Evolutionary conservation across 345 rosid genomes (phyloP).

Genomic region (Toxicodendron radicans): DNA sequence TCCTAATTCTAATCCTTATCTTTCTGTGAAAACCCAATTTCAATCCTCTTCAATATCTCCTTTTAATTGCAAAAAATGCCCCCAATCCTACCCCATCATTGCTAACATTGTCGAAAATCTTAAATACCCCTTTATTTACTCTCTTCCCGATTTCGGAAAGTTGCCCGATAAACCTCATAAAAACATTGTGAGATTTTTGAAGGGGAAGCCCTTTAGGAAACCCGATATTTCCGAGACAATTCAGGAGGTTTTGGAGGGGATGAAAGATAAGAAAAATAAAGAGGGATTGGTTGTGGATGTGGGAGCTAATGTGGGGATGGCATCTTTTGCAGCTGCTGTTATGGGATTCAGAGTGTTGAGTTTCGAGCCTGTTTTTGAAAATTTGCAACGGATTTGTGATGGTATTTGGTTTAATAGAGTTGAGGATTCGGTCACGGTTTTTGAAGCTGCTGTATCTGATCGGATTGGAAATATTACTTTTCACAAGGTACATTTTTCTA

Average conservation of each 20-base stretch:
- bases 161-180: slow-evolving; percentile 95
- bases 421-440: slow-evolving; percentile 71
- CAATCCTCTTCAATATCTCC: slow-evolving; percentile 45
- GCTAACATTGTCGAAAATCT: slow-evolving; percentile 87
- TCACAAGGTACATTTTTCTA: slow-evolving; percentile 57
- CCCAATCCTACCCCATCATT: slow-evolving; percentile 80
- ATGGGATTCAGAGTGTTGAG: slow-evolving; percentile 91
- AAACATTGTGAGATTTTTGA: slow-evolving; percentile 83
- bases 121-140: slow-evolving; percentile 72
- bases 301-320: slow-evolving; percentile 99
- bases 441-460: slow-evolving; percentile 89
- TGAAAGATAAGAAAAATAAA: slow-evolving; percentile 34
- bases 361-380: slow-evolving; percentile 91
- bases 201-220: slow-evolving; percentile 86
- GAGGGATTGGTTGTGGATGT: slow-evolving; percentile 80
- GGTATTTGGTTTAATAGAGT: slow-evolving; percentile 91
- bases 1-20: slow-evolving; percentile 18
- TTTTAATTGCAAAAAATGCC: slow-evolving; percentile 67
- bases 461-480: slow-evolving; percentile 74
- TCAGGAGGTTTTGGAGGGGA: slow-evolving; percentile 62
- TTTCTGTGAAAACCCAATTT: slow-evolving; percentile 24
- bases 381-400: slow-evolving; percentile 93
- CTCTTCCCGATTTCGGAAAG: slow-evolving; percentile 82
- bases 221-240: slow-evolving; percentile 89
- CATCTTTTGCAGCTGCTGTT: slow-evolving; percentile 88